These are phyloP conservation scores for Trichoderma hamatum DNA, from an alignment of 2,329 filamentous ascomycete genomes.

Conservation along the genomic window DNA sequence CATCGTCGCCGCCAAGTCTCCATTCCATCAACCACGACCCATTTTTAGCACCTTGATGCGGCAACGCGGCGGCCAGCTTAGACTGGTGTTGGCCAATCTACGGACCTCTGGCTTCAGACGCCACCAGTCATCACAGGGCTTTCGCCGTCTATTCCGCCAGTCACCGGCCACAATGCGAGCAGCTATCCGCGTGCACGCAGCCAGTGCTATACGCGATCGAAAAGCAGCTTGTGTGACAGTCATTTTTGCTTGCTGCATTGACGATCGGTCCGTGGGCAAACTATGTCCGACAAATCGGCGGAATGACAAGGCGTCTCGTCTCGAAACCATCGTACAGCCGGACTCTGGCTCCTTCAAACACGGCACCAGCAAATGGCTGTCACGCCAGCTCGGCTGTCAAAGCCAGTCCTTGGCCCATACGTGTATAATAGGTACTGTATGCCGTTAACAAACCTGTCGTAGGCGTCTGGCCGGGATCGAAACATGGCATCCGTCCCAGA, in stretches of 20 bases:
- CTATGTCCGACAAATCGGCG: conserved; percentile 5
- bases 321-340: conserved; percentile 7
- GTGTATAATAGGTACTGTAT: neutral
- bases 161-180: conserved; percentile 21
- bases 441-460: neutral
- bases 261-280: neutral
- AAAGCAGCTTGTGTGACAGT: neutral
- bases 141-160: conserved; percentile 19
- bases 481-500: conserved; percentile 19
- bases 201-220: neutral
- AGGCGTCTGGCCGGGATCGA: conserved; percentile 9
- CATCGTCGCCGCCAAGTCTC: conserved; percentile 22
- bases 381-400: conserved; percentile 26
- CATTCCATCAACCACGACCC: conserved; percentile 17
- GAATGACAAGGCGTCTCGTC: conserved; percentile 11
- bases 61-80: conserved; percentile 14
- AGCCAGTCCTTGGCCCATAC: neutral
- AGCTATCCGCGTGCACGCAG: conserved; percentile 16
- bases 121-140: conserved; percentile 19
- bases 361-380: neutral
- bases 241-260: neutral
- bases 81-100: neutral
- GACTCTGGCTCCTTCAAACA: neutral
- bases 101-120: conserved; percentile 7
- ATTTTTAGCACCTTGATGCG: conserved; percentile 8